These are phyloP conservation scores for Ceratobasidium sp. DNA, from an alignment of 1,284 basidiomycete genomes.

Conservation along the genomic window DNA sequence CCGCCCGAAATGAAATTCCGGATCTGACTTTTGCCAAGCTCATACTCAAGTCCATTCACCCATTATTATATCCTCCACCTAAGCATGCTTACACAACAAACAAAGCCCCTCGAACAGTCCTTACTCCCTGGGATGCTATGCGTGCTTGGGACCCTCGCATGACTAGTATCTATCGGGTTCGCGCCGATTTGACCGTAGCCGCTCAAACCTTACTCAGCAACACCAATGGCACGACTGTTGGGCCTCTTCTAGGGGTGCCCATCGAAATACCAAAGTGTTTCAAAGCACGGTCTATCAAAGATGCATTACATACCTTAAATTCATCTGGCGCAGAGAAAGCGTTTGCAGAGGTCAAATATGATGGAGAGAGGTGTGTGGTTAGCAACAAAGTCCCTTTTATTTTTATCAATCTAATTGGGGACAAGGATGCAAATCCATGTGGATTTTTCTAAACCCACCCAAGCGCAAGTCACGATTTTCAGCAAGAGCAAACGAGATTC, in stretches of 20 bases:
- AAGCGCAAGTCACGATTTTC: conserved; percentile 73
- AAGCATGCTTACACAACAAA: conserved; percentile 66
- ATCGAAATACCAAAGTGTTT: conserved; percentile 85
- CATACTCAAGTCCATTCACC: conserved; percentile 83
- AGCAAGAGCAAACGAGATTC: conserved; percentile 87
- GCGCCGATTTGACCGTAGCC: conserved; percentile 69
- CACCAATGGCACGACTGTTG: conserved; percentile 50
- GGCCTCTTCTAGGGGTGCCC: conserved; percentile 61
- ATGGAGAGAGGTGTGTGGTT: conserved; percentile 75
- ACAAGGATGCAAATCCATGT: conserved; percentile 81
- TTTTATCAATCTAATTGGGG: conserved; percentile 16
- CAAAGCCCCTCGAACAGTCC: conserved; percentile 62
- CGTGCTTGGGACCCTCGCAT: conserved; percentile 75
- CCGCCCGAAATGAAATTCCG: conserved; percentile 53
- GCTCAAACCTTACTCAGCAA: conserved; percentile 63
- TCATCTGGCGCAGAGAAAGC: conserved; percentile 23
- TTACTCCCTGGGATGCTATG: conserved; percentile 75
- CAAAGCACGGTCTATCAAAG: conserved; percentile 70
- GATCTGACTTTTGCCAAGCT: conserved; percentile 66
- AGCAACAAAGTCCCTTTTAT: conserved; percentile 1
- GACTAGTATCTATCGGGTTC: conserved; percentile 65
- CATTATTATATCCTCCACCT: conserved; percentile 73
- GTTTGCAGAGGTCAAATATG: conserved; percentile 89
- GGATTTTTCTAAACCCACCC: conserved; percentile 58
- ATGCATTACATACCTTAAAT: conserved; percentile 60